A percentile compares a stretch with the other conserved stretches of the same genome.
These are phyloP conservation scores for Backusella tuberculispora DNA, from an alignment of 192 early-diverging fungal species.

Conservation along the genomic window DNA sequence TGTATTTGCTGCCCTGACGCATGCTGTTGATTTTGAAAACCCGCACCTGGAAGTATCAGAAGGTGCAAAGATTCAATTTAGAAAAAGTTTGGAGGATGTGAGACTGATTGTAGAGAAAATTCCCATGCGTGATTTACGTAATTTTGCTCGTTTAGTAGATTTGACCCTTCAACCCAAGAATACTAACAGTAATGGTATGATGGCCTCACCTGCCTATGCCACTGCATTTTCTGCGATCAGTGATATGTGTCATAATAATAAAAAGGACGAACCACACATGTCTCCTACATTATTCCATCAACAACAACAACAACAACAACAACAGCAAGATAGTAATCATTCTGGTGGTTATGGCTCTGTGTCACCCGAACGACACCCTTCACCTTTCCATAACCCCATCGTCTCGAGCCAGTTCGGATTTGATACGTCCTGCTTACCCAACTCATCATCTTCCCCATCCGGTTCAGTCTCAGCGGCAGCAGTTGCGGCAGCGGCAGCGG, in stretches of 20 bases:
- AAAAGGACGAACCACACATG: background rate
- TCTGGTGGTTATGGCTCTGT: slow-evolving; percentile 11
- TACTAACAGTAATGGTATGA: slow-evolving; percentile 12
- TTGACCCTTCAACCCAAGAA: slow-evolving; percentile 20
- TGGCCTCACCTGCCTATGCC: background rate
- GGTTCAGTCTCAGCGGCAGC: slow-evolving; percentile 18
- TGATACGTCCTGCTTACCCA: slow-evolving; percentile 14
- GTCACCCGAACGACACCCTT: slow-evolving; percentile 16
- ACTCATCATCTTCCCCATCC: slow-evolving; percentile 2
- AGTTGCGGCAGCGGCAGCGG: slow-evolving; percentile 21
- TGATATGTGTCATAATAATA: slow-evolving; percentile 29
- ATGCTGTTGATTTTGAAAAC: slow-evolving; percentile 34
- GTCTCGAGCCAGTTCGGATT: slow-evolving; percentile 16
- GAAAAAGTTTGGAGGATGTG: slow-evolving; percentile 22
- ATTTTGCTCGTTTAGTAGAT: slow-evolving; percentile 27
- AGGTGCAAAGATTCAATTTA: slow-evolving; percentile 28
- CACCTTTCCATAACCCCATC: slow-evolving; percentile 18
- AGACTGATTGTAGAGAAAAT: slow-evolving; percentile 21
- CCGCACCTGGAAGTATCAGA: slow-evolving; percentile 19
- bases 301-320: background rate
- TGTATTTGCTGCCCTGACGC: slow-evolving; percentile 34
- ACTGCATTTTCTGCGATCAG: slow-evolving; percentile 27
- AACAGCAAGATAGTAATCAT: background rate
- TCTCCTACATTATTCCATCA: background rate
- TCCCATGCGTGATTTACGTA: slow-evolving; percentile 23